Conservation (phyloP, 1,139 yeast species). For the Taphrina flavorubra region DNA sequence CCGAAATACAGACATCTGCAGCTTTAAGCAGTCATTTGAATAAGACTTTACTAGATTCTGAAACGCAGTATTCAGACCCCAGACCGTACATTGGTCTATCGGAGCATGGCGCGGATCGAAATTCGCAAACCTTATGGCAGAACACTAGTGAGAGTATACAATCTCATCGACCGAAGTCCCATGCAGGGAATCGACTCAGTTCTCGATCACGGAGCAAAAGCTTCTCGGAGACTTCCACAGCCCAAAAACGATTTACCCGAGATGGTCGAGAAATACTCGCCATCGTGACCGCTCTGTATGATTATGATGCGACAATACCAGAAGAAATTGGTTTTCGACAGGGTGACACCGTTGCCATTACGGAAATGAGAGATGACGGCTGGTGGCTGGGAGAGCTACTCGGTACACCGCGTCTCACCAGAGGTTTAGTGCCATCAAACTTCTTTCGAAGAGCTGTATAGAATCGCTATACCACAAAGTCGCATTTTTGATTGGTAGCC, state of each 20-base stretch:
- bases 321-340: slow-evolving; percentile 77
- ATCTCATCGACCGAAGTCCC: neutral
- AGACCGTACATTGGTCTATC: too few relatives aligned
- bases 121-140: neutral
- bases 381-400: slow-evolving; percentile 87
- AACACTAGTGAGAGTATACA: neutral
- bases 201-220: slow-evolving; percentile 38
- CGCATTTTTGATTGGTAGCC: too few relatives aligned
- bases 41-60: neutral
- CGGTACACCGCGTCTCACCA: slow-evolving; percentile 57
- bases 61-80: neutral
- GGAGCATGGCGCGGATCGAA: neutral
- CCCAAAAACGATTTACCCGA: slow-evolving; percentile 26
- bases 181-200: neutral
- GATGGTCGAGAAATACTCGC: slow-evolving; percentile 43
- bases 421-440: slow-evolving; percentile 85
- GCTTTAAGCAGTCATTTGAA: neutral
- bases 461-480: too few relatives aligned
- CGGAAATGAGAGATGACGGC: slow-evolving; percentile 81
- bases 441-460: slow-evolving; percentile 48
- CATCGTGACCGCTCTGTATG: slow-evolving; percentile 64
- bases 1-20: neutral
- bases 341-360: slow-evolving; percentile 72
- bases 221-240: slow-evolving; percentile 11
- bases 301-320: slow-evolving; percentile 75